Evolutionary conservation across 257 asterid species (phyloP).

Genomic region (Nicotiana sylvestris): DNA sequence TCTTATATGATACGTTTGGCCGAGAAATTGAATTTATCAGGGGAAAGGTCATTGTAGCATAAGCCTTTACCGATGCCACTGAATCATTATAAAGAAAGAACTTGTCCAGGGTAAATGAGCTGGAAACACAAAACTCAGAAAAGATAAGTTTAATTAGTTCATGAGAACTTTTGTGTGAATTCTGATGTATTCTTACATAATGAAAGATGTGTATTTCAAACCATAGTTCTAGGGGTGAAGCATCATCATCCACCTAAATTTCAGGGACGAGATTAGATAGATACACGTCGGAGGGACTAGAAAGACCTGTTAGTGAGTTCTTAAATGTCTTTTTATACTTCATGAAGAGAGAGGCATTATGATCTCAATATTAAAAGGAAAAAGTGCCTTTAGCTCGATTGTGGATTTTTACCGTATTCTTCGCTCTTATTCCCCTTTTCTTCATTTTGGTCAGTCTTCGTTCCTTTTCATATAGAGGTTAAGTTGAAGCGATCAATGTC

Average conservation of each 20-base stretch:
- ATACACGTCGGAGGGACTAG: not conserved
- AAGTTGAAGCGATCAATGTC: not conserved
- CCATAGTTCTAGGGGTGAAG: not conserved
- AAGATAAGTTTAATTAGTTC: not conserved
- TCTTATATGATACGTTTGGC: not conserved
- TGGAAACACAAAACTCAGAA: not conserved
- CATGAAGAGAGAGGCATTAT: not conserved
- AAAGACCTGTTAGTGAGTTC: not conserved
- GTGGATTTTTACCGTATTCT: not conserved
- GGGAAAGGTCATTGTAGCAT: not conserved
- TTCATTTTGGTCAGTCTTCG: not conserved
- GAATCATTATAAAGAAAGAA: not conserved
- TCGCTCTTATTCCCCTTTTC: not conserved
- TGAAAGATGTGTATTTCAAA: not conserved
- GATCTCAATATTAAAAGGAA: not conserved
- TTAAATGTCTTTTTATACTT: not conserved
- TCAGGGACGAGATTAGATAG: not conserved
- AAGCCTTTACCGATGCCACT: not conserved
- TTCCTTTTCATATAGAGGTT: not conserved
- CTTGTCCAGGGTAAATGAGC: not conserved
- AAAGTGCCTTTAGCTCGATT: not conserved
- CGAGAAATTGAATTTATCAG: not conserved
- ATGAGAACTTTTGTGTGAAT: not conserved
- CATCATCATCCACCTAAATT: not conserved
- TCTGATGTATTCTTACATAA: not conserved